Conservation (phyloP, 371 early-diverging fungal species). For the Syncephalastrum racemosum region DNA sequence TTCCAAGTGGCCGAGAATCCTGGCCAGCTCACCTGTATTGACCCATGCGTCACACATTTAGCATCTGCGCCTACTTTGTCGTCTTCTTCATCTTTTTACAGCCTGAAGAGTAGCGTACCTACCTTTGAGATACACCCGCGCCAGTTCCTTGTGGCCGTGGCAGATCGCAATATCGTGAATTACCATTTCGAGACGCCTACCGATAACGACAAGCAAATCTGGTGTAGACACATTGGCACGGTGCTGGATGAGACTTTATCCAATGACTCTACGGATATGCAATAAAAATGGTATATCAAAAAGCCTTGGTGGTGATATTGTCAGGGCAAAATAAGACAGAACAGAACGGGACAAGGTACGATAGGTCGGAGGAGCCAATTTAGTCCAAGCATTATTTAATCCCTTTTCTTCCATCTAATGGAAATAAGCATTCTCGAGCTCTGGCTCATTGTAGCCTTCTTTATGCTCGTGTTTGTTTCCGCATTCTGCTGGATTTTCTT, state of each 20-base stretch:
- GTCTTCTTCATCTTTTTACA: background rate
- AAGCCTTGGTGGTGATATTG: no score
- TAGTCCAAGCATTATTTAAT: no score
- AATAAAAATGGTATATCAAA: no score
- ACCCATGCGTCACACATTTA: background rate
- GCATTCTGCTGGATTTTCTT: conserved; percentile 50
- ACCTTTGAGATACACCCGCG: conserved; percentile 20
- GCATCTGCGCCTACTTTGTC: background rate
- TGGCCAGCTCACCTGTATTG: background rate
- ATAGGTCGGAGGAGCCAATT: no score
- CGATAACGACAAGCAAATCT: conserved; percentile 24
- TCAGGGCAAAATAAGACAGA: no score
- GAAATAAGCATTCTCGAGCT: conserved; percentile 21
- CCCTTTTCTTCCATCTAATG: background rate
- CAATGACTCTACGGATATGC: no score
- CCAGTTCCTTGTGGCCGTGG: conserved; percentile 34
- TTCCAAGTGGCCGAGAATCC: background rate
- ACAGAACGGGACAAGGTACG: no score
- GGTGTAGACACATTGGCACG: conserved; percentile 31
- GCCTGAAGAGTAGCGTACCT: background rate
- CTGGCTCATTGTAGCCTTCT: conserved; percentile 25
- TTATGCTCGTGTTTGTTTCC: conserved; percentile 26
- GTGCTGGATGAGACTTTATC: conserved; percentile 16
- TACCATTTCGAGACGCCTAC: conserved; percentile 29
- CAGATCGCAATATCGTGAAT: conserved; percentile 19